Conservation (phyloP, 768 basidiomycete genomes). For the Leccinum fibrillosum region DNA sequence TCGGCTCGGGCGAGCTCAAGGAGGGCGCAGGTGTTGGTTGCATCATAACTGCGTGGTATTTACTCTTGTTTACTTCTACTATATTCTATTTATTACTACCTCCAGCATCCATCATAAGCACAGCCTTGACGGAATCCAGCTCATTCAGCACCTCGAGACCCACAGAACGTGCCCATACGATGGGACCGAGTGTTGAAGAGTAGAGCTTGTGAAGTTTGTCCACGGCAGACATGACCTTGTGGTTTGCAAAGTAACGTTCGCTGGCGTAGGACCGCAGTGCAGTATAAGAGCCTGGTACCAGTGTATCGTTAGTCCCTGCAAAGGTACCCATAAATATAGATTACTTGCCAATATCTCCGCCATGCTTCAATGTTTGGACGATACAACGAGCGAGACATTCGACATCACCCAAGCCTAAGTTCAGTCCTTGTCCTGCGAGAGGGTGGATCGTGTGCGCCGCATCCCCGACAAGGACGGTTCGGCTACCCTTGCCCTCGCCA, state of each 20-base stretch:
- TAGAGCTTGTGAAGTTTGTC: slow-evolving; percentile 94
- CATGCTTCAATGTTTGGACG: slow-evolving; percentile 49
- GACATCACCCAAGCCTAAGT: slow-evolving; percentile 89
- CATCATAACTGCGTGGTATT: slow-evolving; percentile 33
- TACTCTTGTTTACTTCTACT: background rate
- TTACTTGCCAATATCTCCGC: slow-evolving; percentile 78
- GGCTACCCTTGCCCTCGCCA: slow-evolving; percentile 59
- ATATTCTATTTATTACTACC: too few species aligned
- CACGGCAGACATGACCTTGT: slow-evolving; percentile 75
- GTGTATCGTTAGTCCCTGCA: background rate
- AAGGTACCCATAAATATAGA: background rate
- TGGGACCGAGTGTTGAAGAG: slow-evolving; percentile 54
- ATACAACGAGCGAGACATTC: slow-evolving; percentile 68
- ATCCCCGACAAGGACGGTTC: slow-evolving; percentile 91
- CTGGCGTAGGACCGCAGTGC: slow-evolving; percentile 74
- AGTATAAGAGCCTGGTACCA: slow-evolving; percentile 61
- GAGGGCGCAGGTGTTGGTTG: slow-evolving; percentile 67
- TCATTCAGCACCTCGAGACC: slow-evolving; percentile 93
- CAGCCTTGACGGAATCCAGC: slow-evolving; percentile 74
- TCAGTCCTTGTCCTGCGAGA: slow-evolving; percentile 93
- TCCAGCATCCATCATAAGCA: slow-evolving; percentile 72
- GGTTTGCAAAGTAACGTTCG: slow-evolving; percentile 83
- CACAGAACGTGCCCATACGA: slow-evolving; percentile 85
- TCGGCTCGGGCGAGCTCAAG: slow-evolving; percentile 42
- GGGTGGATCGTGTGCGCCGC: slow-evolving; percentile 96